phyloP scores from a whole-genome alignment of 2,329 filamentous ascomycete species.

The Botrytis galanthina region DNA sequence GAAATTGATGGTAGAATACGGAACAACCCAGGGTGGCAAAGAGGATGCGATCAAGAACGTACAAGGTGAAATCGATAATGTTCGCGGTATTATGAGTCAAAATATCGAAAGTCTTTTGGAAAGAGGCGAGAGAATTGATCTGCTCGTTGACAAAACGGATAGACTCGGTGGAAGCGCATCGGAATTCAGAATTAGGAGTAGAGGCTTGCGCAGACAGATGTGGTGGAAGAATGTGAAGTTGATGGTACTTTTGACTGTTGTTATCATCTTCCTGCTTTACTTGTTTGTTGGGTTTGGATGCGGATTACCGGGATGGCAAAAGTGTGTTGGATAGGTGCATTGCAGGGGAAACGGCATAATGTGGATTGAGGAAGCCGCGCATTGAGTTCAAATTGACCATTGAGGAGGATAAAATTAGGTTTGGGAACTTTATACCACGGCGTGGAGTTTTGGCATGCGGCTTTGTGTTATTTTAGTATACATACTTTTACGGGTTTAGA shows the following conservation, averaged over 20 bases:
- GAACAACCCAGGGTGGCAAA: slow-evolving; percentile 70
- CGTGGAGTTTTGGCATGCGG: slow-evolving; percentile 7
- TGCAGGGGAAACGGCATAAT: background rate
- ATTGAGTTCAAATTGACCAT: background rate
- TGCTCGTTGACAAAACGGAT: slow-evolving; percentile 96
- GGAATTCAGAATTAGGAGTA: slow-evolving; percentile 85
- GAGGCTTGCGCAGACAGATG: slow-evolving; percentile 87
- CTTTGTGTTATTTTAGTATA: background rate
- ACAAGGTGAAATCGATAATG: slow-evolving; percentile 87
- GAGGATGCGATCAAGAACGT: slow-evolving; percentile 82
- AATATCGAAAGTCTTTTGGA: slow-evolving; percentile 90
- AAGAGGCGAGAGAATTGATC: slow-evolving; percentile 86
- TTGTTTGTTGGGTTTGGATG: slow-evolving; percentile 71
- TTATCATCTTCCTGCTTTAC: slow-evolving; percentile 70
- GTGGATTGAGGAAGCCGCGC: background rate
- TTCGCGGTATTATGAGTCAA: slow-evolving; percentile 89
- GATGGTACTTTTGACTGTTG: slow-evolving; percentile 75
- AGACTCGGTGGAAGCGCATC: slow-evolving; percentile 80
- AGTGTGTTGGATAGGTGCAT: slow-evolving; percentile 33
- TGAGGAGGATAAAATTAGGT: background rate
- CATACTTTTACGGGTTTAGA: background rate
- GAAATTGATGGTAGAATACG: slow-evolving; percentile 77
- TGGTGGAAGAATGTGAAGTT: slow-evolving; percentile 99
- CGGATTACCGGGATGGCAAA: slow-evolving; percentile 57
- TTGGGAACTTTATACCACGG: slow-evolving; percentile 24